phyloP scores from a whole-genome alignment of 345 rosid genomes.

The Capsella bursapastoris region DNA sequence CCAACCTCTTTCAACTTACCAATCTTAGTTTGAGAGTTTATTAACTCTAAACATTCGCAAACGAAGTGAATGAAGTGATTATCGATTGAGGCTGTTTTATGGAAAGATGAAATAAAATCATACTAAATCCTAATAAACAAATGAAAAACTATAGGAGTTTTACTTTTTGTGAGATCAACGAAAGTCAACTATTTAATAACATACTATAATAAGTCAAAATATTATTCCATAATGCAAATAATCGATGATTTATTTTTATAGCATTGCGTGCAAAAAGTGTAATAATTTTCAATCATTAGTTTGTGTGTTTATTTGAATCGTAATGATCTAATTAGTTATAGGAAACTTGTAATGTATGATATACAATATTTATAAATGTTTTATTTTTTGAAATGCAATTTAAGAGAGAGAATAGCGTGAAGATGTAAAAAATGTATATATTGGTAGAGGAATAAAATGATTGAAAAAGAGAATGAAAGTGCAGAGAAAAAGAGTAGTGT shows the following conservation, averaged over 20 bases:
- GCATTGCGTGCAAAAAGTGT: conserved; percentile 25
- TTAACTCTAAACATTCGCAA: too few relatives aligned
- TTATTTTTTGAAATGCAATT: neutral
- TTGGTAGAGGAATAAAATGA: conserved; percentile 17
- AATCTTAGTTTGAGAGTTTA: neutral
- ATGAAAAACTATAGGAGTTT: too few relatives aligned
- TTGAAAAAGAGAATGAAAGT: conserved; percentile 26
- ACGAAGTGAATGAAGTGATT: too few relatives aligned
- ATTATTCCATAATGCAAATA: neutral
- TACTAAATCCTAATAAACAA: too few relatives aligned
- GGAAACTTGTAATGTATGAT: neutral
- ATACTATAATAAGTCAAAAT: neutral
- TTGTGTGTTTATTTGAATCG: neutral
- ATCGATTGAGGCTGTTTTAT: too few relatives aligned
- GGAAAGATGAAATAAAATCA: too few relatives aligned
- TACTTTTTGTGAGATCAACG: too few relatives aligned
- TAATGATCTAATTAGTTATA: neutral
- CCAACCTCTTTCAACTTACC: neutral
- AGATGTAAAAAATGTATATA: neutral
- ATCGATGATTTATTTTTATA: neutral
- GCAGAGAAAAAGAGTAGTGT: conserved; percentile 2
- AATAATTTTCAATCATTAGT: conserved; percentile 36
- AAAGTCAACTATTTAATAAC: too few relatives aligned
- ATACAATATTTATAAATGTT: neutral
- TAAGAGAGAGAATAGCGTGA: conserved; percentile 5